phyloP scores from a whole-genome alignment of 257 asterid genomes.

The Fraxinus quadrangulata region DNA sequence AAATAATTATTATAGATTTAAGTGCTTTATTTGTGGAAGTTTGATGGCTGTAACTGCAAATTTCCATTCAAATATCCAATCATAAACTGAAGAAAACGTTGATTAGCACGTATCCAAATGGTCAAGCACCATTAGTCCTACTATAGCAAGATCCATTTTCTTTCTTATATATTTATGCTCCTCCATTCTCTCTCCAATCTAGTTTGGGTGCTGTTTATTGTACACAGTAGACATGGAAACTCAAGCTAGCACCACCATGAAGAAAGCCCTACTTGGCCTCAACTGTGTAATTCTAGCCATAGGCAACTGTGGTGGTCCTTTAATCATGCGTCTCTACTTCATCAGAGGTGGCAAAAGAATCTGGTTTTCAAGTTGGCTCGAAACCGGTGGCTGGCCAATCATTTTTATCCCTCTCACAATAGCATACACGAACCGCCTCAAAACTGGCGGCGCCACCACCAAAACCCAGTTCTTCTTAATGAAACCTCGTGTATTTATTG shows the following conservation, averaged over 20 bases:
- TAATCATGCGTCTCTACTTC: conserved; percentile 3
- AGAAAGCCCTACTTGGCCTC: neutral
- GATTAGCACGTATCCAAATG: neutral
- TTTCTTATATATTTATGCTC: no score
- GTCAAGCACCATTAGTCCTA: neutral
- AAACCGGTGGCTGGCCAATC: conserved; percentile 2
- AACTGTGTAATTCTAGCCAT: neutral
- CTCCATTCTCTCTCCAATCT: neutral
- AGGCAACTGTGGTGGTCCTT: conserved; percentile 3
- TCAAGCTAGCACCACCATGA: neutral
- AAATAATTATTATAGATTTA: no score
- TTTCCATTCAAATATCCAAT: no score
- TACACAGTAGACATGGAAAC: neutral
- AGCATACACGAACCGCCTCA: neutral
- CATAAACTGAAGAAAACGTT: no score
- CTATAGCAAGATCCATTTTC: neutral
- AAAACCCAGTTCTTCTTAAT: neutral
- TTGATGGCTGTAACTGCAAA: neutral
- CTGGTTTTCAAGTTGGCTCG: conserved; percentile 1
- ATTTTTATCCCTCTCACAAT: neutral
- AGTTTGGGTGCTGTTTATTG: neutral
- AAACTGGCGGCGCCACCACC: neutral
- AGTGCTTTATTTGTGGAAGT: neutral
- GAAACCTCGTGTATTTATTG: neutral
- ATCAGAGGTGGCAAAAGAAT: neutral